These are phyloP conservation scores for Cryptosporidium muris DNA, from an alignment of 169 alveolate species.

Conservation along the genomic window DNA sequence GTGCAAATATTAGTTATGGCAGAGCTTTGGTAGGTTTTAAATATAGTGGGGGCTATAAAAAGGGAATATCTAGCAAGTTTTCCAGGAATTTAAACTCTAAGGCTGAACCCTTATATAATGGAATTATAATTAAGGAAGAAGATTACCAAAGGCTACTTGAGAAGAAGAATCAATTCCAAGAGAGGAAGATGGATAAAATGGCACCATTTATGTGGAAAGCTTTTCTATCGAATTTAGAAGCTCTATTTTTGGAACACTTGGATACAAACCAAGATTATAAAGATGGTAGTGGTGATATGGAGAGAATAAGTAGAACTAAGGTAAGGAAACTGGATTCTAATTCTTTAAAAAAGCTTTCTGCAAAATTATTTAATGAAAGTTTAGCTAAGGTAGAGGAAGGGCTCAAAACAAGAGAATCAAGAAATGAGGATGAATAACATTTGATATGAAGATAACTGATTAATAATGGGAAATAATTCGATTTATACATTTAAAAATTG, in stretches of 20 bases:
- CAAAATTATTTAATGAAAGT: slow-evolving; percentile 37
- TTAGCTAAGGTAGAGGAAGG: neutral
- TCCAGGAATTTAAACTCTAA: too few species aligned
- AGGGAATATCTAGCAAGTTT: too few species aligned
- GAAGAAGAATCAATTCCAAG: slow-evolving; percentile 9
- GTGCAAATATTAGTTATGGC: slow-evolving; percentile 17
- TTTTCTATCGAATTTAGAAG: too few species aligned
- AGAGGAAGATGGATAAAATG: slow-evolving; percentile 27
- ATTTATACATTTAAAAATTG: too few species aligned
- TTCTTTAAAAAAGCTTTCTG: slow-evolving; percentile 17
- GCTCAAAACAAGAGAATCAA: neutral
- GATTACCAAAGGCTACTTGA: neutral
- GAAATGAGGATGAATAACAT: neutral
- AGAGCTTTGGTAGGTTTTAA: slow-evolving; percentile 50
- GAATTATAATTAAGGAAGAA: slow-evolving; percentile 20
- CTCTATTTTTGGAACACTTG: too few species aligned
- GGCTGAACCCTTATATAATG: slow-evolving; percentile 51
- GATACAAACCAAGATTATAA: too few species aligned
- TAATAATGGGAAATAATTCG: too few species aligned
- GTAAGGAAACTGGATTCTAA: neutral
- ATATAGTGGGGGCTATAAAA: neutral
- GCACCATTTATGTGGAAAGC: slow-evolving; percentile 56
- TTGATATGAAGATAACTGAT: too few species aligned
- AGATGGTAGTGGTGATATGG: too few species aligned
- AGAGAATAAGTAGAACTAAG: too few species aligned